A percentile compares a stretch with the other conserved stretches of the same genome.
phyloP scores from a whole-genome alignment of 371 early-diverging fungal species.

The Mortierella sp. region DNA sequence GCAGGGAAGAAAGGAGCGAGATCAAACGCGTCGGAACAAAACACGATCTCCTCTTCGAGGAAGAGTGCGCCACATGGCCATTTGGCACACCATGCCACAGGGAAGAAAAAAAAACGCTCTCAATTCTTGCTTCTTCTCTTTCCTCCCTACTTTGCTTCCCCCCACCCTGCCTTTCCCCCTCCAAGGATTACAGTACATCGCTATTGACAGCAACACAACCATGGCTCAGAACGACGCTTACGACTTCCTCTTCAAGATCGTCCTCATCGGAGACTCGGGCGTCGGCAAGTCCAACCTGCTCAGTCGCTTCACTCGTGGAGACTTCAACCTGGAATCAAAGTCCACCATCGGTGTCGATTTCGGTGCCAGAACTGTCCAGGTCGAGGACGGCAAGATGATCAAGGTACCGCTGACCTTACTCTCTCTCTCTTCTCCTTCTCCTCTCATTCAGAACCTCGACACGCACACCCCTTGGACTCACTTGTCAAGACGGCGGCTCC shows the following conservation, averaged over 20 bases:
- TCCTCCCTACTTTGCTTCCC: conserved; percentile 1
- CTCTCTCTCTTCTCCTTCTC: too few species aligned
- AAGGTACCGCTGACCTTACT: conserved; percentile 43
- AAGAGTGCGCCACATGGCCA: too few species aligned
- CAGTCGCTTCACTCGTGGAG: conserved; percentile 82
- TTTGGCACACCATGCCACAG: too few species aligned
- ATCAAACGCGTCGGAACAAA: too few species aligned
- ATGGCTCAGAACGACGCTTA: conserved; percentile 85
- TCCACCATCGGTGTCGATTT: conserved; percentile 56
- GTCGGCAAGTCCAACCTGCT: conserved; percentile 98
- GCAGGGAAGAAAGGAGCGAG: neutral
- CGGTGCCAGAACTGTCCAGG: conserved; percentile 52
- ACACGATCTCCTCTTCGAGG: too few species aligned
- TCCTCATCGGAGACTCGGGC: conserved; percentile 95
- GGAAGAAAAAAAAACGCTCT: too few species aligned
- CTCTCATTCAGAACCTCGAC: too few species aligned
- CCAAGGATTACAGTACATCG: neutral
- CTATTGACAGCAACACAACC: neutral
- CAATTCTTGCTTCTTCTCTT: too few species aligned
- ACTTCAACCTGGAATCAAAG: conserved; percentile 54
- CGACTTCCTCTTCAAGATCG: conserved; percentile 92
- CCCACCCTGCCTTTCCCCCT: neutral
- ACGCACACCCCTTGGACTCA: too few species aligned
- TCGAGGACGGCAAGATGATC: conserved; percentile 55
- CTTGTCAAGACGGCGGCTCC: too few species aligned